phyloP scores from a whole-genome alignment of 257 asterid genomes.

The Thymus quinquecostatus region DNA sequence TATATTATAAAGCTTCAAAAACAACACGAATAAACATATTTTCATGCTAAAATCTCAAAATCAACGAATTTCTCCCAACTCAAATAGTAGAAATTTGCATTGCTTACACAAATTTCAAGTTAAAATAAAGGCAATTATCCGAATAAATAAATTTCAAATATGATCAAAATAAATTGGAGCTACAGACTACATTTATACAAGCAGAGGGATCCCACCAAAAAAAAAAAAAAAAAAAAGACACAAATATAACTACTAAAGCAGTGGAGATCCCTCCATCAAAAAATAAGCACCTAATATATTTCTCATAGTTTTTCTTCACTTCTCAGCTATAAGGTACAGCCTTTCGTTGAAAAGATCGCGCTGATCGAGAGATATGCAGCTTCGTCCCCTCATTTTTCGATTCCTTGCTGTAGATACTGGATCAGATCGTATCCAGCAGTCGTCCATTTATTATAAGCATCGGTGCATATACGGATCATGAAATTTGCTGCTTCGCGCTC shows the following conservation, averaged over 20 bases:
- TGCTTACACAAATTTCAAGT: too few species aligned
- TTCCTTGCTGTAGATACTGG: constrained; percentile 97
- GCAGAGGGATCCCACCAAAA: constrained; percentile 25
- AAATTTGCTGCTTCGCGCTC: constrained; percentile 98
- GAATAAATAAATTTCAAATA: constrained; percentile 14
- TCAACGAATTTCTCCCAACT: background rate
- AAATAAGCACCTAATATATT: constrained; percentile 24
- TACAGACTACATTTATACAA: constrained; percentile 41
- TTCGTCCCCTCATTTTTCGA: constrained; percentile 67
- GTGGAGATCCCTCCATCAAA: constrained; percentile 28
- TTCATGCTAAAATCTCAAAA: background rate
- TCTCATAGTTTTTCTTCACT: constrained; percentile 6
- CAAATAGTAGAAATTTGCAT: background rate
- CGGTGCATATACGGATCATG: constrained; percentile 86
- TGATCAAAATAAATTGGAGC: constrained; percentile 25
- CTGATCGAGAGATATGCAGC: constrained; percentile 35
- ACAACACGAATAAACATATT: background rate
- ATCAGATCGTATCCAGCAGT: constrained; percentile 97
- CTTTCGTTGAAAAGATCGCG: constrained; percentile 12
- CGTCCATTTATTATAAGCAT: constrained; percentile 97
- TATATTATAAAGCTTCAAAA: too few species aligned
- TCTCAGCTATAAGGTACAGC: constrained; percentile 28
- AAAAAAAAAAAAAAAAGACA: background rate
- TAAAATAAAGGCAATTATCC: too few species aligned
- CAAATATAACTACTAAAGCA: constrained; percentile 7